Evolutionary conservation across 106 monocot genomes (phyloP), one percentile per base, ranked within the genome.

Genomic region (Dactylorhiza incarnata): DNA sequence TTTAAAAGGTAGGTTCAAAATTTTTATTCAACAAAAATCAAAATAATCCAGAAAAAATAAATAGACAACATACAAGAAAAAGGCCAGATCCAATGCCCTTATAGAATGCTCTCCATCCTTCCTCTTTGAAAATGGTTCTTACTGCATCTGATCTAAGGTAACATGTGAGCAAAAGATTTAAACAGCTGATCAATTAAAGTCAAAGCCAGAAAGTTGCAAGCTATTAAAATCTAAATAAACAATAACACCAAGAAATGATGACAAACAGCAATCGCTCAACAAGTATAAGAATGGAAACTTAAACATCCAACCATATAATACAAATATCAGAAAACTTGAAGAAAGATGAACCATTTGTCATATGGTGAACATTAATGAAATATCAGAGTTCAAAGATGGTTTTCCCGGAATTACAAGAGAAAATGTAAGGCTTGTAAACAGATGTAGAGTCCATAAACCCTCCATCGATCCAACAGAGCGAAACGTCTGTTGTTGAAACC

Each of bases 121-220:
- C 95, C 77, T 96, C 95, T 81, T 78, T 96, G 25, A 89, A 62
- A 78, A 96, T 96, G 53, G 90, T 93, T 87, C 77, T 87, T 70
- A 96, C 85, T 84, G 95, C 95, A 96, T 96, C 95, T 95, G 83
- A 87, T 77, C 82, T 82, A 78, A 78, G 73, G 81, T 72, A 79
- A 83, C 77, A 81, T 72, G 78, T 29, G 15, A 81, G 73, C 29
- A 79, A 80, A 69, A 10, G 46, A 78, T 59, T 82, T 58, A 80
- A 17, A 45, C 29, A 53, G 45, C 45, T 23, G 46, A 68, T 72
- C 55, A 49, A 17, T 50, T 51, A 17, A 49, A 49, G 55, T 1
- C 1, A 37, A 12, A 67, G 50, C 1, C 48, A 8, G 44, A 22
- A 62, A 74, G 46, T 49, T 48, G 20, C 22, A 61, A 59, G 9